Conservation (phyloP, 441 rosid genomes). For the Adansonia madagascariensis region DNA sequence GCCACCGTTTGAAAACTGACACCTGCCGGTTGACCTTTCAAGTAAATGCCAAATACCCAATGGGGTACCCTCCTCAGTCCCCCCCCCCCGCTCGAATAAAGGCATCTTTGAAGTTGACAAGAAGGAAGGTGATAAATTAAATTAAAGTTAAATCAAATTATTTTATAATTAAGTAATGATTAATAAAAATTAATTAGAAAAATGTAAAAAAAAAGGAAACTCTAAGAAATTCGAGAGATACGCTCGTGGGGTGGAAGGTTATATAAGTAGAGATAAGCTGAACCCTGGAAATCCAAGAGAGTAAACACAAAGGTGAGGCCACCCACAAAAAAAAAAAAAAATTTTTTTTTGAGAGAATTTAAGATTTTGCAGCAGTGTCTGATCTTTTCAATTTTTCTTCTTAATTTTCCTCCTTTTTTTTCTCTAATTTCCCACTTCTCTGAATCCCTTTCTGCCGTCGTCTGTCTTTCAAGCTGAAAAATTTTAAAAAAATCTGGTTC, state of each 20-base stretch:
- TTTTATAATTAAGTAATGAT: neutral
- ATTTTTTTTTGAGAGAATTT: neutral
- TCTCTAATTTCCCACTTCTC: conserved; percentile 33
- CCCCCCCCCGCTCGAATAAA: conserved; percentile 15
- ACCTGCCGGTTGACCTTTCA: conserved; percentile 21
- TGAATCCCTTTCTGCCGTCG: conserved; percentile 46
- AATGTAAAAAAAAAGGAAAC: neutral
- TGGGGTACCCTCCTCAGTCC: conserved; percentile 9
- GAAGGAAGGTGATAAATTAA: neutral
- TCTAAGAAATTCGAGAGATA: neutral
- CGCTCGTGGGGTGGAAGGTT: conserved; percentile 26
- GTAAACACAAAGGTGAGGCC: conserved; percentile 40
- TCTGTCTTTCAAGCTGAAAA: conserved; percentile 44
- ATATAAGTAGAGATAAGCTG: conserved; percentile 37
- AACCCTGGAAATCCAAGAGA: conserved; percentile 33
- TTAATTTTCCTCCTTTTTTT: neutral
- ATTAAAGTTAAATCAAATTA: neutral
- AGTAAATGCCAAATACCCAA: conserved; percentile 28
- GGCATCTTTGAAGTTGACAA: conserved; percentile 42
- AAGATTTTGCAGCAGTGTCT: neutral
- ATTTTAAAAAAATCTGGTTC: neutral
- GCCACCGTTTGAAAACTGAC: neutral
- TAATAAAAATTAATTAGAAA: neutral
- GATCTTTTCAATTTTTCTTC: neutral
- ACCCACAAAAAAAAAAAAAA: neutral